Conservation (phyloP, 2,329 filamentous ascomycete genomes). For the Chalaropsis ovoidea region DNA sequence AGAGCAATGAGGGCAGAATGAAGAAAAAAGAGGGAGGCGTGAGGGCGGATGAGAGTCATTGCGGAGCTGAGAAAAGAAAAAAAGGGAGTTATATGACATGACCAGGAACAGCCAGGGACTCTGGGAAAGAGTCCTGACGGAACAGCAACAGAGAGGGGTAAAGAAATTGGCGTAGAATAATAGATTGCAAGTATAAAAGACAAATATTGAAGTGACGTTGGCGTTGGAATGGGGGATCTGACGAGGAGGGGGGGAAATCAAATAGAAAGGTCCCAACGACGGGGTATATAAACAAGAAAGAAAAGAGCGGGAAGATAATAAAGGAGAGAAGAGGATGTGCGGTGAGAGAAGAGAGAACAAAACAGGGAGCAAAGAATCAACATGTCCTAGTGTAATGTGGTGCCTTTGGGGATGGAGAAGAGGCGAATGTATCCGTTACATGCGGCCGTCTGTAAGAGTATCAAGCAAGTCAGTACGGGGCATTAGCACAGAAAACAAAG, state of each 20-base stretch:
- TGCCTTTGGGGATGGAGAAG: neutral
- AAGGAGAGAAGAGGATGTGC: neutral
- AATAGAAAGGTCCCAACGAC: conserved; percentile 19
- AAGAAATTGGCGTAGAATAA: neutral
- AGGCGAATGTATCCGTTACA: neutral
- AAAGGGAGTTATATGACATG: neutral
- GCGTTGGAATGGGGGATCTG: neutral
- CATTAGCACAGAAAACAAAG: neutral
- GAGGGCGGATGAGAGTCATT: neutral
- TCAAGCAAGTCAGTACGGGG: conserved; percentile 10
- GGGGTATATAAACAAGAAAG: conserved; percentile 24
- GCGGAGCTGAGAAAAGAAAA: neutral
- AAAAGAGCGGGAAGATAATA: conserved; percentile 5
- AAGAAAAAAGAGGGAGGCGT: neutral
- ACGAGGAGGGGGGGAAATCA: neutral
- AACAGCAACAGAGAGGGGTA: neutral
- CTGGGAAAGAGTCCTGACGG: too few species aligned
- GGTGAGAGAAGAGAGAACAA: neutral
- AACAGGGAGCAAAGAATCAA: neutral
- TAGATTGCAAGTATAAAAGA: conserved; percentile 10
- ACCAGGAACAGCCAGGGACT: neutral
- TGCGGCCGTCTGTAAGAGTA: neutral
- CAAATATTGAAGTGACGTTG: conserved; percentile 4
- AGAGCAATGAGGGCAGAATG: conserved; percentile 2
- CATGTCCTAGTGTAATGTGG: neutral